A percentile compares a stretch with the other conserved stretches of the same genome.
Evolutionary conservation across 1,284 basidiomycete genomes (phyloP).

Genomic region (Cerioporus squamosus): DNA sequence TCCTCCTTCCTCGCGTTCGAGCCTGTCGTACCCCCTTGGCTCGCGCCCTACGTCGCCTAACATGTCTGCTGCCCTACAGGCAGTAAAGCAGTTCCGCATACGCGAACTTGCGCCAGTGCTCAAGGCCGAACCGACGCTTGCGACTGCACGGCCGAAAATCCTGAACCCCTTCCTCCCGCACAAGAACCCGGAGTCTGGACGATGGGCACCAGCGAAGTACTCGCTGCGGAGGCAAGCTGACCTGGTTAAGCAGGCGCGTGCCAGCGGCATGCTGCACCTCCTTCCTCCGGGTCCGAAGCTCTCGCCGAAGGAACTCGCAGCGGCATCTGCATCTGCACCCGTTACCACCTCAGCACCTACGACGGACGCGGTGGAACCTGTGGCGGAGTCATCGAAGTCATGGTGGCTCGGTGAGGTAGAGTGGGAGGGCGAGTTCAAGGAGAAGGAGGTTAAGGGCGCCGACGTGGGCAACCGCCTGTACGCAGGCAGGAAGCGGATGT

Average conservation of each 20-base stretch:
- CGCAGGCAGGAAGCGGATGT: constrained; percentile 76
- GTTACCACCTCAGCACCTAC: constrained; percentile 1
- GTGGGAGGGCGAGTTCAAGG: constrained; percentile 62
- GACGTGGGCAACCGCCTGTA: constrained; percentile 68
- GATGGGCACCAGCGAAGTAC: constrained; percentile 72
- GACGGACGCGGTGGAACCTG: neutral
- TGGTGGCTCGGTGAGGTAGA: constrained; percentile 47
- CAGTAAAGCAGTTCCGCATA: constrained; percentile 35
- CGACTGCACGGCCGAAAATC: constrained; percentile 23
- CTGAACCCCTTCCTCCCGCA: constrained; percentile 72
- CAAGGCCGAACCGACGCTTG: constrained; percentile 8
- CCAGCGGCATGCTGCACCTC: constrained; percentile 52
- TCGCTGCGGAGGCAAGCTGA: constrained; percentile 79
- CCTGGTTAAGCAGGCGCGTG: constrained; percentile 70
- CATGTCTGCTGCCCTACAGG: constrained; percentile 30
- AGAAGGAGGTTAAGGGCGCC: constrained; percentile 52
- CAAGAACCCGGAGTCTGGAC: constrained; percentile 59
- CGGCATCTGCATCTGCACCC: constrained; percentile 1
- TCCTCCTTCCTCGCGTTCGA: neutral
- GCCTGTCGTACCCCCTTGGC: neutral
- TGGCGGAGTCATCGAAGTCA: neutral
- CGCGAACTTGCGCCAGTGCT: constrained; percentile 30
- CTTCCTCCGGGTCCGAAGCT: constrained; percentile 70
- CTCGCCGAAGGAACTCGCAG: constrained; percentile 19
- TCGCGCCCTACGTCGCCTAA: neutral